Conservation (phyloP, 352 stramenopile genomes). For the Globisporangium parvum region DNA sequence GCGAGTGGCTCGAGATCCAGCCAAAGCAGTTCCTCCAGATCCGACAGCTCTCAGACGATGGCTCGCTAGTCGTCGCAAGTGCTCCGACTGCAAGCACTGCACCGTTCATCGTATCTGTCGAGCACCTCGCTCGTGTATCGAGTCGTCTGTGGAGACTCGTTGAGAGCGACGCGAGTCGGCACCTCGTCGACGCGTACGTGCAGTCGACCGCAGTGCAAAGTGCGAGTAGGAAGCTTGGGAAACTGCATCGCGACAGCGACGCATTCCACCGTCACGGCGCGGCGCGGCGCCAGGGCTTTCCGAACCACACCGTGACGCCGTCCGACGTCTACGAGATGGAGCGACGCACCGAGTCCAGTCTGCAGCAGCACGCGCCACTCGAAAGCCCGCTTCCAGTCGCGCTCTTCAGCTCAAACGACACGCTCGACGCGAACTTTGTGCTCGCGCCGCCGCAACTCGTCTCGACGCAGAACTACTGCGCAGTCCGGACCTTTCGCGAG, state of each 20-base stretch:
- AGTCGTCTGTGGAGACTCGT: slow-evolving; percentile 33
- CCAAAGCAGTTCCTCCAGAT: slow-evolving; percentile 45
- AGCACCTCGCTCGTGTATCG: slow-evolving; percentile 31
- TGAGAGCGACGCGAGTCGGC: slow-evolving; percentile 6
- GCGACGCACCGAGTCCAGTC: not conserved
- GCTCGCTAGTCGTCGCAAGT: slow-evolving; percentile 18
- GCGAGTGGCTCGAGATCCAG: slow-evolving; percentile 51
- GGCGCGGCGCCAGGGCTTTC: slow-evolving; percentile 45
- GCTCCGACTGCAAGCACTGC: slow-evolving; percentile 12
- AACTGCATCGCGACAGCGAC: slow-evolving; percentile 47
- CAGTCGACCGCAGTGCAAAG: not conserved
- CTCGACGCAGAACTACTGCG: slow-evolving; percentile 50
- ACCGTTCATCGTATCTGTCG: slow-evolving; percentile 19
- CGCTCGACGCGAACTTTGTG: slow-evolving; percentile 69
- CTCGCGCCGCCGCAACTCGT: slow-evolving; percentile 41
- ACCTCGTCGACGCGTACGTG: not conserved
- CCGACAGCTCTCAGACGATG: slow-evolving; percentile 27
- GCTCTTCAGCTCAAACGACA: slow-evolving; percentile 48
- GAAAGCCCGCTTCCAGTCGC: slow-evolving; percentile 22
- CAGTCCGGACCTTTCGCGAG: slow-evolving; percentile 24
- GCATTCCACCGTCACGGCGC: slow-evolving; percentile 48
- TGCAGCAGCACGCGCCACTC: not conserved
- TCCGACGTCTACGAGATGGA: slow-evolving; percentile 14
- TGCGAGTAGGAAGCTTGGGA: slow-evolving; percentile 18
- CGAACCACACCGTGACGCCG: slow-evolving; percentile 38